A percentile compares a stretch with the other conserved stretches of the same genome.
Conservation (phyloP, 768 basidiomycete species). For the Strobilomyces dryophilus region DNA sequence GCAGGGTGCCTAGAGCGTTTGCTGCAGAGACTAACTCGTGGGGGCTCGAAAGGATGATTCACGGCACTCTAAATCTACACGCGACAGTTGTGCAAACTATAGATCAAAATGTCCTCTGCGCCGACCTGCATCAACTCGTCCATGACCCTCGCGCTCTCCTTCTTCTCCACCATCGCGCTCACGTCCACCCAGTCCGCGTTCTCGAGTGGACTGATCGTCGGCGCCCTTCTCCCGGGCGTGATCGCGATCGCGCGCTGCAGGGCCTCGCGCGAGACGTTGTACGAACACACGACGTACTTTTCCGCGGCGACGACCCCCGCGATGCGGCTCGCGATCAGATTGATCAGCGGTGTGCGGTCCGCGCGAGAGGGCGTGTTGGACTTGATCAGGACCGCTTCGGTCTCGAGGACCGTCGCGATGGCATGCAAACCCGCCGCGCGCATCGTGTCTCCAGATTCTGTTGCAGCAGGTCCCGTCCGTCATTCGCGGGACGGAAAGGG, state of each 20-base stretch:
- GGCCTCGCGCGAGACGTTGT: conserved; percentile 73
- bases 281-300: conserved; percentile 87
- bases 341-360: conserved; percentile 61
- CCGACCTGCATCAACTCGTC: conserved; percentile 79
- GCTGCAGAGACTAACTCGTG: no score
- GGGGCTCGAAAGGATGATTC: no score
- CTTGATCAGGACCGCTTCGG: conserved; percentile 92
- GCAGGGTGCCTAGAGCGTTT: no score
- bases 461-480: neutral
- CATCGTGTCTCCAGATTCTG: conserved; percentile 99
- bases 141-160: conserved; percentile 76
- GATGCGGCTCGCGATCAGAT: conserved; percentile 80
- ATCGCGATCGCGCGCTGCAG: conserved; percentile 60
- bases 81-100: conserved; percentile 90
- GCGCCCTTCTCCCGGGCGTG: conserved; percentile 86
- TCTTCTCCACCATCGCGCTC: conserved; percentile 89
- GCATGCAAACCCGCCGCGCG: conserved; percentile 93
- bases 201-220: conserved; percentile 85
- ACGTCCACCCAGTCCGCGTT: conserved; percentile 87
- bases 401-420: conserved; percentile 82
- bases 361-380: conserved; percentile 63
- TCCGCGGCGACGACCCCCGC: conserved; percentile 87
- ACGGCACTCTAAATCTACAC: conserved; percentile 51
- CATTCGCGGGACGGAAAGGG: neutral
- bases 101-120: conserved; percentile 87